Percentiles rank a stretch among this genome's conserved stretches.
phyloP scores from a whole-genome alignment of 2,329 filamentous ascomycete genomes.

The Colletotrichum coccodes region DNA sequence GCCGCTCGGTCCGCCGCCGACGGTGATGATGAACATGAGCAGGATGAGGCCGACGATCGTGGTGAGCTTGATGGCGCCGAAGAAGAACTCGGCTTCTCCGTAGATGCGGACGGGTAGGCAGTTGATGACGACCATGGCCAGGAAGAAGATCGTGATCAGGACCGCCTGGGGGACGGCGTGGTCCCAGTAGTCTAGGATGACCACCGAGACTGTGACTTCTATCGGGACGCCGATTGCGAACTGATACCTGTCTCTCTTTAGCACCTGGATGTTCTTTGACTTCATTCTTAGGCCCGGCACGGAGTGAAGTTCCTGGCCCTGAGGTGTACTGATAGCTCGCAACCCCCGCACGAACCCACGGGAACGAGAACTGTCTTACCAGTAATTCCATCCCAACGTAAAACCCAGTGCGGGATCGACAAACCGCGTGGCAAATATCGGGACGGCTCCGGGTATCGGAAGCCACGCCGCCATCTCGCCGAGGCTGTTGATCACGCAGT shows the following conservation, averaged over 20 bases:
- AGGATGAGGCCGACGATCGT: slow-evolving; percentile 61
- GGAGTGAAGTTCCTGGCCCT: background rate
- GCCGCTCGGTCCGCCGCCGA: slow-evolving; percentile 55
- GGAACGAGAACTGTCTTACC: slow-evolving; percentile 36
- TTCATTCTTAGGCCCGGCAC: background rate
- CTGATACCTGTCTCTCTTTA: slow-evolving; percentile 45
- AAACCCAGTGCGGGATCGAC: slow-evolving; percentile 59
- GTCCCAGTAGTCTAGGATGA: slow-evolving; percentile 58
- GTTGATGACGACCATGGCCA: slow-evolving; percentile 49
- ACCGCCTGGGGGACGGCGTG: slow-evolving; percentile 40
- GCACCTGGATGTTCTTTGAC: background rate
- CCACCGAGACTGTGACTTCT: slow-evolving; percentile 56
- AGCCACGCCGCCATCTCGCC: slow-evolving; percentile 72
- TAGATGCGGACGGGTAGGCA: slow-evolving; percentile 55
- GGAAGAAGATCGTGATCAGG: slow-evolving; percentile 49
- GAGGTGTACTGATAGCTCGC: background rate
- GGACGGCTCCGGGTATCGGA: slow-evolving; percentile 64
- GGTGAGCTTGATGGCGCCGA: slow-evolving; percentile 59
- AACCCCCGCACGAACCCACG: background rate
- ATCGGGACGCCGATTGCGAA: slow-evolving; percentile 60
- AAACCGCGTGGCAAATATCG: slow-evolving; percentile 59
- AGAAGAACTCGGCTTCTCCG: slow-evolving; percentile 64
- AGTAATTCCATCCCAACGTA: slow-evolving; percentile 62
- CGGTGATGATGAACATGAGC: slow-evolving; percentile 59
- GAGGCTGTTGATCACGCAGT: slow-evolving; percentile 59